Base-by-base conservation (phyloP, 1,139 yeast species). In the Yamadazyma atlantica region DNA sequence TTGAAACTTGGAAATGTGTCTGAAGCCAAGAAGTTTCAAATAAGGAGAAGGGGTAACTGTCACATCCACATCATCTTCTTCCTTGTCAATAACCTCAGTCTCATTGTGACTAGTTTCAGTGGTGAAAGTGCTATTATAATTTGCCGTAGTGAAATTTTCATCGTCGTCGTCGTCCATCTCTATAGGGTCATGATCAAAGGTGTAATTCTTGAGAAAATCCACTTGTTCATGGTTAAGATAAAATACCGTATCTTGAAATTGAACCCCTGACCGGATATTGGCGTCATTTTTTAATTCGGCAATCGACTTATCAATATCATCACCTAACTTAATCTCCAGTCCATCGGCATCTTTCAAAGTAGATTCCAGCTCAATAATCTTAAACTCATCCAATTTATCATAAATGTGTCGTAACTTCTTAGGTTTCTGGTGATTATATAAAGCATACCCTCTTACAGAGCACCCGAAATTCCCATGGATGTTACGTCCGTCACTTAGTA, bases 391-490 rank as follows among this genome's bases (percentile, higher is more conserved):
- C 3, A 73, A 77, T 34, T 72, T 67, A 28, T 77, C 77, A 54
- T 78, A 80, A 14, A 83, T 45, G 38, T 54, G 53, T 35, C 60
- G 49, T 14, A 52, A 54, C 36, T 70, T 64, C 21, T 70, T 64
- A 1, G 77, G 55, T 33, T 66, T 69, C 43, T 82, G 84, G 38
- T 75, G 78, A 12, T 73, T 65, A 46, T 73, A 76, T n/a, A 85
- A 66, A 0, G 84, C 63, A 51, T 81, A 85, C 0, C 95, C 97
- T 49, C 76, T 78, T 1, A 89, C 68, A 0, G 88, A 83, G 35
- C 92, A 75, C 0, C 73, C 70, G 12, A 88, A 46, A 1, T 65
- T 62, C 2, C 80, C 78, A 44, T 60, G 65, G 7, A 58, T 39
- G 0, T 48, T 54, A 1, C 55, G 46, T 6, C 69, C 69, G 47